phyloP scores from a whole-genome alignment of 768 basidiomycete species.

The Lactifluus pinguis region DNA sequence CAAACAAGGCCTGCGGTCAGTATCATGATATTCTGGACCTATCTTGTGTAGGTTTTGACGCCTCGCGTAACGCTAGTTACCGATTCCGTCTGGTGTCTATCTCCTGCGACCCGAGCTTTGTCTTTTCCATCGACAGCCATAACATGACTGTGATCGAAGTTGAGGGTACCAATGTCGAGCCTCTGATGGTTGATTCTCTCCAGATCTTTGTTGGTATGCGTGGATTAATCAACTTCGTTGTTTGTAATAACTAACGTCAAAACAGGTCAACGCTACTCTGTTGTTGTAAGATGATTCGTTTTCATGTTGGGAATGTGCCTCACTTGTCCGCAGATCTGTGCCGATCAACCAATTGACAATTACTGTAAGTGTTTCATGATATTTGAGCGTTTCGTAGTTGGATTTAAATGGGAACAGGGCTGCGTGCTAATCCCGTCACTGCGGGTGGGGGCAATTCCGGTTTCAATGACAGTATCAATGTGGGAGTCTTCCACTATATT shows the following conservation, averaged over 20 bases:
- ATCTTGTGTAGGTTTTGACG: background rate
- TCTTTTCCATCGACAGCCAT: constrained; percentile 33
- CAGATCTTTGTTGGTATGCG: constrained; percentile 33
- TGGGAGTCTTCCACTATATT: constrained; percentile 33
- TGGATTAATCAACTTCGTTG: background rate
- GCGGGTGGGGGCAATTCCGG: constrained; percentile 19
- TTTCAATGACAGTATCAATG: constrained; percentile 26
- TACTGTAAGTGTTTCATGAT: constrained; percentile 30
- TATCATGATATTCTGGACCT: background rate
- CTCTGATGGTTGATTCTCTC: constrained; percentile 31
- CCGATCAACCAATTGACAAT: constrained; percentile 34
- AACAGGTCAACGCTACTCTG: constrained; percentile 23
- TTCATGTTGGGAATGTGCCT: background rate
- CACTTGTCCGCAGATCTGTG: constrained; percentile 25
- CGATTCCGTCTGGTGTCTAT: constrained; percentile 19
- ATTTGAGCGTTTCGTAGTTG: background rate
- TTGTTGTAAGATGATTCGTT: constrained; percentile 18
- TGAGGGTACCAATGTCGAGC: constrained; percentile 29
- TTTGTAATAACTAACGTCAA: background rate
- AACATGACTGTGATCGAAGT: constrained; percentile 35
- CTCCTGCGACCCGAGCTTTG: constrained; percentile 29
- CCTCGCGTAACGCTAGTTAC: constrained; percentile 1
- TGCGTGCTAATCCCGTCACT: constrained; percentile 20
- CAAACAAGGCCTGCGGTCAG: constrained; percentile 3
- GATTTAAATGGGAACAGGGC: constrained; percentile 6